Evolutionary conservation across 768 basidiomycete species (phyloP), one percentile per base, ranked within the genome.

Genomic region (Agaricus sinodeliciosus): DNA sequence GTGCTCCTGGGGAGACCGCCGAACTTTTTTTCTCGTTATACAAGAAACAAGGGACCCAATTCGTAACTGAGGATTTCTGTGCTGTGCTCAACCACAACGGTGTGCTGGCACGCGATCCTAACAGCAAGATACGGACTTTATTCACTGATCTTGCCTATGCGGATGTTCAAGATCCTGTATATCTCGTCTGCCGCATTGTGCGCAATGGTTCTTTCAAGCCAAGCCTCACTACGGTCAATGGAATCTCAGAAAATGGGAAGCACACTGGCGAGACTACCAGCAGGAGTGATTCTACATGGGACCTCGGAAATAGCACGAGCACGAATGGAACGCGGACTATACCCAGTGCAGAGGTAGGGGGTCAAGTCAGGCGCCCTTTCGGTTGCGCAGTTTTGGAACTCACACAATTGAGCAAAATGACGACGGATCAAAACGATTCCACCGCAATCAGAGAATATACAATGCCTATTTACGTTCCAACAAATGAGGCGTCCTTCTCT

Each of bases 301-400:
- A 63, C 37, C 51, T 62, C 31, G 55, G 56, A 28, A 57, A 62
- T 41, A 60, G 63, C 36, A 67, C 67, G 49, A 56, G 62, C 4
- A 31, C 48, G 22, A 57, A 57, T 35, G 55, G 55, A 12, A 48
- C 55, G 9, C 45, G 45, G 15, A 48, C 18, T 16, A 6, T 12
- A 4, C 13, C 19, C 22, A 59, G 64, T 56, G 54, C 62, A 39
- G 46, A 57, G 41, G 55, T 43, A 22, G 80, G 80, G 9, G 52
- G 60, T n/a, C 64, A 69, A 7, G 87, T 87, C 61, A 80, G 95
- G 35, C 74, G 95, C 47, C 95, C 95, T 0, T 93, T 98, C 63
- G 95, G 94, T n/a, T 96, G 93, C 63, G 95, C 95, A 2, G 86
- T 96, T 9, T 70, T 97, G 49, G 91, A 96, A 61, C 69, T 98